Evolutionary conservation across 2,329 filamentous ascomycete genomes (phyloP).

Genomic region (Pseudocercospora pini-densiflorae): DNA sequence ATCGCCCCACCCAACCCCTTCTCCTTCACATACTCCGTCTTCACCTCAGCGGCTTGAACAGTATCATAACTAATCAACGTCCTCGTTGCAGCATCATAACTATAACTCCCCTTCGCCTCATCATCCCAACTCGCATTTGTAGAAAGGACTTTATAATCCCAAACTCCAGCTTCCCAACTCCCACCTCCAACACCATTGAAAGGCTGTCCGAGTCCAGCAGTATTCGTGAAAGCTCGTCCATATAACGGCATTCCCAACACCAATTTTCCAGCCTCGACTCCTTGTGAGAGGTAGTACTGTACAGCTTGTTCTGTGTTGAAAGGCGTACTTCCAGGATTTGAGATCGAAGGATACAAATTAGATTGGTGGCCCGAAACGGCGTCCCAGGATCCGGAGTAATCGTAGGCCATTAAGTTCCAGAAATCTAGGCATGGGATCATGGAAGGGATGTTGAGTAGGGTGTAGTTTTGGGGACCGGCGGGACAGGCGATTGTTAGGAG

Average conservation of each 20-base stretch:
- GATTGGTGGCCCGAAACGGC: constrained; percentile 72
- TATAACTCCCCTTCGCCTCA: constrained; percentile 73
- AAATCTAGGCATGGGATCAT: constrained; percentile 51
- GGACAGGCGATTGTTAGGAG: constrained; percentile 50
- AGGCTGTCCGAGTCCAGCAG: constrained; percentile 70
- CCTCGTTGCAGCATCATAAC: constrained; percentile 66
- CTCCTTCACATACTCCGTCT: constrained; percentile 71
- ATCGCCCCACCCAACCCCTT: constrained; percentile 79
- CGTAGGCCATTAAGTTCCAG: constrained; percentile 57
- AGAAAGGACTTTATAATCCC: constrained; percentile 84
- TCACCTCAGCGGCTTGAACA: constrained; percentile 65
- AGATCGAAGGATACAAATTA: constrained; percentile 68
- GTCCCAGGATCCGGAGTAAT: constrained; percentile 78
- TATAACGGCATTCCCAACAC: constrained; percentile 92
- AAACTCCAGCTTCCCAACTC: constrained; percentile 81
- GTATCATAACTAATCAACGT: constrained; percentile 80
- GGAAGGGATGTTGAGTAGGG: constrained; percentile 44
- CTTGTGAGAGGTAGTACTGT: constrained; percentile 66
- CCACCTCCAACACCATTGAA: constrained; percentile 76
- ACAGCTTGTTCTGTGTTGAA: constrained; percentile 77
- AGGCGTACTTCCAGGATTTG: constrained; percentile 69
- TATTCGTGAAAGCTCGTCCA: constrained; percentile 80
- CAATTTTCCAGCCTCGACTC: constrained; percentile 70
- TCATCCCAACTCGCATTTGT: constrained; percentile 67
- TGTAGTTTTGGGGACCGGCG: constrained; percentile 48